A percentile compares a stretch with the other conserved stretches of the same genome.
phyloP scores from a whole-genome alignment of 345 rosid species.

The Garcia nutans region DNA sequence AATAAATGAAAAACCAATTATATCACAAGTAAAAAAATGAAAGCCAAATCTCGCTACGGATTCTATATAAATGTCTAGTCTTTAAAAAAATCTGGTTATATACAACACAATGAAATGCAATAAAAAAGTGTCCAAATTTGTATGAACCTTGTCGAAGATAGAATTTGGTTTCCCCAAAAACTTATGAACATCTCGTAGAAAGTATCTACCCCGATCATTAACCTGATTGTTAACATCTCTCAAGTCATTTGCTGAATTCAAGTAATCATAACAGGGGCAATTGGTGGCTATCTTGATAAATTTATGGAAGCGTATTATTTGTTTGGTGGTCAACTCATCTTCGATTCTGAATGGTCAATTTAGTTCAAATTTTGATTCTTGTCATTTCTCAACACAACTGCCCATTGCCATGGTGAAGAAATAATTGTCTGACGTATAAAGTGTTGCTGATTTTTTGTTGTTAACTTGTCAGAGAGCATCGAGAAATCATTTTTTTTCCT shows the following conservation, averaged over 20 bases:
- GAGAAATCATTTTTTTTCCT: conserved; percentile 47
- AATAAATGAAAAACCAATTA: too few species aligned
- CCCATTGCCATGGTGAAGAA: conserved; percentile 33
- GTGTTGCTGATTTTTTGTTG: conserved; percentile 23
- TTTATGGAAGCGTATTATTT: conserved; percentile 24
- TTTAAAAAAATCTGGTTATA: too few species aligned
- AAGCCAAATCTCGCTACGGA: too few species aligned
- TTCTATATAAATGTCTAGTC: too few species aligned
- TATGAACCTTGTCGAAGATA: too few species aligned
- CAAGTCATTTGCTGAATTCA: conserved; percentile 39
- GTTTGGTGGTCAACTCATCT: too few species aligned
- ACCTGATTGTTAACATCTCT: conserved; percentile 63
- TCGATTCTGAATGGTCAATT: conserved; percentile 20
- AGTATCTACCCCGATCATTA: conserved; percentile 57
- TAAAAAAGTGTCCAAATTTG: too few species aligned
- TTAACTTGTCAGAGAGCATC: conserved; percentile 32
- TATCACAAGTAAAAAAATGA: too few species aligned
- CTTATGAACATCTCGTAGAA: conserved; percentile 59
- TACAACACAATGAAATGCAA: too few species aligned
- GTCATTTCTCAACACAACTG: conserved; percentile 38
- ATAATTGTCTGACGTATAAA: conserved; percentile 25
- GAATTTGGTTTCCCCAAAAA: conserved; percentile 65
- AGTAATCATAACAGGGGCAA: conserved; percentile 44
- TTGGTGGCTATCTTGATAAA: conserved; percentile 68
- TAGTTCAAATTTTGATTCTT: conserved; percentile 41